phyloP scores from a whole-genome alignment of 108 stramenopile genomes.

The Nannochloropsis salina region DNA sequence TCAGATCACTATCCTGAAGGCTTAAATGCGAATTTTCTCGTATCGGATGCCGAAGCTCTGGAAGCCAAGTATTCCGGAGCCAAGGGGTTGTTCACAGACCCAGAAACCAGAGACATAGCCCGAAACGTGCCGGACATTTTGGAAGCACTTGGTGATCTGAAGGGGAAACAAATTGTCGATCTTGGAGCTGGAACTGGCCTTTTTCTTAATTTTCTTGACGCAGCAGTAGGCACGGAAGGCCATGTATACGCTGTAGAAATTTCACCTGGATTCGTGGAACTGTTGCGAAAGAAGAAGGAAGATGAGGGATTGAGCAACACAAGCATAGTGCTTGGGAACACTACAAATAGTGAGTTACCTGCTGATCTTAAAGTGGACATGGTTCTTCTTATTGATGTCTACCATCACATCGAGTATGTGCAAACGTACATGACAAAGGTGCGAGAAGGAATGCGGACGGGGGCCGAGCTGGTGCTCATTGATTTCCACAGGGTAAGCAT shows the following conservation, averaged over 20 bases:
- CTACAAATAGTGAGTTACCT: background rate
- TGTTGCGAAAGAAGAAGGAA: constrained; percentile 14
- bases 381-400: background rate
- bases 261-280: background rate
- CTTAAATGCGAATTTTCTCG: background rate
- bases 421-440: constrained; percentile 12
- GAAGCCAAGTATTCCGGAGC: constrained; percentile 9
- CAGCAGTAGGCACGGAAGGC: background rate
- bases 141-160: background rate
- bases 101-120: constrained; percentile 3
- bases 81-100: background rate
- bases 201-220: background rate
- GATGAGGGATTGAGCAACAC: background rate
- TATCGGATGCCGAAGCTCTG: background rate
- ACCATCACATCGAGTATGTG: constrained; percentile 15
- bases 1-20: constrained; percentile 13
- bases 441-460: background rate
- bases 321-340: background rate
- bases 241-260: background rate
- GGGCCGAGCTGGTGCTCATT: background rate
- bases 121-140: background rate
- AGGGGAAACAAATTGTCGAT: background rate
- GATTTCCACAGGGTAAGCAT: background rate
- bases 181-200: background rate
- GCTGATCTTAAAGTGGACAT: background rate